Evolutionary conservation across 2,329 filamentous ascomycete genomes (phyloP).

Genomic region (Phymatotrichopsis omnivora): DNA sequence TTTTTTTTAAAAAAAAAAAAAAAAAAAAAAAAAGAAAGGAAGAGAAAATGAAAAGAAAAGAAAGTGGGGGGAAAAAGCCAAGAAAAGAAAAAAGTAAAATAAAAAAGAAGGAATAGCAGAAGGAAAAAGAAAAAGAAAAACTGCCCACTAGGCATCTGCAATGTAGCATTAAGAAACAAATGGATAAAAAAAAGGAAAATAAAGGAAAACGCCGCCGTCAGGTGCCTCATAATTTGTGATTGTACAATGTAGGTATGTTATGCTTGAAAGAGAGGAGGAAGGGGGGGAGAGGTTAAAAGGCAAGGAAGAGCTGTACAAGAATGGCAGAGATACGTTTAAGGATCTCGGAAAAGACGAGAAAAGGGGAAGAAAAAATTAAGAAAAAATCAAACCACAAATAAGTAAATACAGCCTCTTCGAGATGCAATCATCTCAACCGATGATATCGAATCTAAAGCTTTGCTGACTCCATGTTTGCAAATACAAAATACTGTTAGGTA

Average conservation of each 20-base stretch:
- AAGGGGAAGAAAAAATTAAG: too few species aligned
- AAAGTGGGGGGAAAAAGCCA: neutral
- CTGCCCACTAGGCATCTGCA: neutral
- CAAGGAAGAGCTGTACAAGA: too few species aligned
- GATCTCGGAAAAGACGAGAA: too few species aligned
- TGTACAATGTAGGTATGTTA: too few species aligned
- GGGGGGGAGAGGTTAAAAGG: too few species aligned
- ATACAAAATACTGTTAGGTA: neutral
- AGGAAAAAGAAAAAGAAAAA: neutral
- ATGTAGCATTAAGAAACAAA: constrained; percentile 1
- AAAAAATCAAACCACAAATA: too few species aligned
- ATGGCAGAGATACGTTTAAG: too few species aligned
- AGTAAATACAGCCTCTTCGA: too few species aligned
- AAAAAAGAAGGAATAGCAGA: constrained; percentile 1
- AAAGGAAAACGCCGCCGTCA: neutral
- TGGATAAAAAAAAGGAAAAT: neutral
- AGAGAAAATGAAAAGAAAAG: constrained; percentile 1
- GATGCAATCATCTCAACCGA: too few species aligned
- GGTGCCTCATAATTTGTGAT: neutral
- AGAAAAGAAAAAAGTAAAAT: constrained; percentile 6
- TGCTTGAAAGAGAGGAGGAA: too few species aligned
- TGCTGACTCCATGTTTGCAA: too few species aligned
- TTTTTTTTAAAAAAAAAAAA: neutral
- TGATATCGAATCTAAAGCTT: too few species aligned
- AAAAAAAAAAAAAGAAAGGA: neutral